Evolutionary conservation across 306 rosid genomes (phyloP), one percentile per base, ranked within the genome.

Genomic region (Quercus engelmannii): DNA sequence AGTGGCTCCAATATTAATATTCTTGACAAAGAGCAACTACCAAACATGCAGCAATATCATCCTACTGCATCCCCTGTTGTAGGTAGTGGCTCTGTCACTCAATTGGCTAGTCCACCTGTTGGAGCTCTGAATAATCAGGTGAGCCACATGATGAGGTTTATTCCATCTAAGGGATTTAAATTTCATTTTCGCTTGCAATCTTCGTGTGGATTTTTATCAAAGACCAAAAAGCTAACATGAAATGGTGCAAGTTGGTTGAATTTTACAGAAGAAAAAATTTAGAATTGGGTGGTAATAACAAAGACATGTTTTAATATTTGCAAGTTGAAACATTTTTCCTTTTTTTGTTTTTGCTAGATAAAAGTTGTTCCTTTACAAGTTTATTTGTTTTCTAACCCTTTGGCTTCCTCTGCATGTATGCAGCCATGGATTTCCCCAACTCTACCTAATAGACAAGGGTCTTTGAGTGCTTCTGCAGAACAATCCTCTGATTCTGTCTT

Each of bases 91-190:
- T 77, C 83, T 63, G 21, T 38, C 20, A 80, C 86, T 21, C 87
- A 84, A 63, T 75, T 74, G 35, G 26, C 55, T 58, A 55, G 57
- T 51, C 57, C 77, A 55, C 61, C 76, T 11, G 63, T 74, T 65
- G 82, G 61, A 80, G 43, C 74, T 79, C 52, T 79, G 74, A 87
- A 76, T 63, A 73, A 80, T 71, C 86, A 78, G 92, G 99, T 91
- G 83, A 86, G 83, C 76, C 41, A 25, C 78, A 35, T 67, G 71
- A 56, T 21, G n/a, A 41, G 51, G 21, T 65, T 38, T 52, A 70
- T 67, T 49, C n/a, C 73, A 64, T 26, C 18, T 61, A n/a, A 28
- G 55, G 55, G 33, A 59, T 84, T 5, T 35, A 62, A 38, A 52
- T 26, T 23, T 73, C 73, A 67, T 49, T 20, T 51, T 58, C 5